Conservation (phyloP, 495 filamentous ascomycete genomes). For the Cairneyella variabilis region DNA sequence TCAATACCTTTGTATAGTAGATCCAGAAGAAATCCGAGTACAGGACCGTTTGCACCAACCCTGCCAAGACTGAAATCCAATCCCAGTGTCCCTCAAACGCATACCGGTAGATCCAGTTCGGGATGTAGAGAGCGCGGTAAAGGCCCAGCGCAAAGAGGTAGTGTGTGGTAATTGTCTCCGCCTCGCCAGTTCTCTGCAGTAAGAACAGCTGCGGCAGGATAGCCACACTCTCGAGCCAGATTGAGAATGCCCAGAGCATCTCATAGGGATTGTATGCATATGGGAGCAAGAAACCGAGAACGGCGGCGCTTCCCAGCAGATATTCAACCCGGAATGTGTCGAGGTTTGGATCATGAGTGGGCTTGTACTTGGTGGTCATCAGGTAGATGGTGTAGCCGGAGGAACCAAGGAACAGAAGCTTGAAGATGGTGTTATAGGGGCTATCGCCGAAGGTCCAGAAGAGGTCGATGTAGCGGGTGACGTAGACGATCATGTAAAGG, state of each 20-base stretch:
- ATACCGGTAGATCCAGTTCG: conserved; percentile 95
- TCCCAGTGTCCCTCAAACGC: conserved; percentile 71
- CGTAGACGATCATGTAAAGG: conserved; percentile 88
- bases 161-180: conserved; percentile 96
- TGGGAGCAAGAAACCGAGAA: conserved; percentile 79
- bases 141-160: conserved; percentile 94
- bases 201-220: conserved; percentile 97
- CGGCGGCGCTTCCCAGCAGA: conserved; percentile 71
- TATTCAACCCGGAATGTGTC: conserved; percentile 97
- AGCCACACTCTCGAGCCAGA: conserved; percentile 95
- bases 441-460: conserved; percentile 80
- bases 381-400: conserved; percentile 92
- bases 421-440: conserved; percentile 89
- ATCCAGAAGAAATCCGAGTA: conserved; percentile 99
- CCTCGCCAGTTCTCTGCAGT: conserved; percentile 94
- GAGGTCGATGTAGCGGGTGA: conserved; percentile 84
- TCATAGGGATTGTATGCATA: conserved; percentile 68
- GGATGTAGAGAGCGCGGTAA: conserved; percentile 93
- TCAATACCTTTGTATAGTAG: conserved; percentile 92
- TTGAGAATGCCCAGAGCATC: conserved; percentile 95
- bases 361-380: conserved; percentile 94
- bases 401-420: conserved; percentile 88
- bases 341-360: conserved; percentile 90
- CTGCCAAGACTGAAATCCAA: conserved; percentile 78
- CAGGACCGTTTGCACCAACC: conserved; percentile 86